Conservation (phyloP, 1,284 basidiomycete genomes). For the Ustilago crameri region DNA sequence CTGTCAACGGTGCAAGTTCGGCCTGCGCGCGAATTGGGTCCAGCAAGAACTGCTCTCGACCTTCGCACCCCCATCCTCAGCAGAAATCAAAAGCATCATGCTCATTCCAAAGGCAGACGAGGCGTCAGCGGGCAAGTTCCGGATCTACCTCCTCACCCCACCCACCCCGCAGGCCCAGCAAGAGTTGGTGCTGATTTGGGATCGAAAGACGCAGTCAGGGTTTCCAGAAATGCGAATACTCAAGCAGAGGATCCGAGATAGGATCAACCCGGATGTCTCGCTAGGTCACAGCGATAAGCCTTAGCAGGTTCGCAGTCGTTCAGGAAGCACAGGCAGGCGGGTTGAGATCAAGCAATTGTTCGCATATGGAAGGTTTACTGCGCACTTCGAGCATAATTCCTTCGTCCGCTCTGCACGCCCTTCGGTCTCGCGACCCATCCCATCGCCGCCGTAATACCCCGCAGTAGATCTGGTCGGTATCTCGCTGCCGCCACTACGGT, state of each 20-base stretch:
- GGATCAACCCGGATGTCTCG: conserved; percentile 14
- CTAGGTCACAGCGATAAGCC: conserved; percentile 34
- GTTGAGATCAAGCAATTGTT: too few relatives aligned
- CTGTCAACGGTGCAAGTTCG: conserved; percentile 41
- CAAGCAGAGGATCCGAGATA: conserved; percentile 32
- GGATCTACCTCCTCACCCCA: conserved; percentile 16
- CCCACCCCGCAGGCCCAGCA: background rate
- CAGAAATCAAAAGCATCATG: conserved; percentile 9
- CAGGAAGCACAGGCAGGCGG: background rate
- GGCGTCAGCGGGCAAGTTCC: conserved; percentile 10
- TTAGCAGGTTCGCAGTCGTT: background rate
- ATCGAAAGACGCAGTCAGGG: conserved; percentile 21
- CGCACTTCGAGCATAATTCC: conserved; percentile 33
- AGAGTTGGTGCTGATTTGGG: conserved; percentile 23
- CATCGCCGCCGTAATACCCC: conserved; percentile 55
- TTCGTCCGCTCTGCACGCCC: conserved; percentile 6
- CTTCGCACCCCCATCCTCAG: conserved; percentile 22
- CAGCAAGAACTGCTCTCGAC: conserved; percentile 42
- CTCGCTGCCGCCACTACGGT: conserved; percentile 50
- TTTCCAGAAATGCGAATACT: conserved; percentile 37
- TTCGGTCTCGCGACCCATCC: conserved; percentile 49
- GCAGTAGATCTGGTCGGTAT: conserved; percentile 53
- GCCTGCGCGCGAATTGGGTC: conserved; percentile 39
- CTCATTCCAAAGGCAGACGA: conserved; percentile 24
- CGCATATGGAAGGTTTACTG: too few relatives aligned